Percentiles rank a stretch among this genome's conserved stretches.
These are phyloP conservation scores for Paecilomyces formosus DNA, from an alignment of 2,329 filamentous ascomycete species.

Conservation along the genomic window DNA sequence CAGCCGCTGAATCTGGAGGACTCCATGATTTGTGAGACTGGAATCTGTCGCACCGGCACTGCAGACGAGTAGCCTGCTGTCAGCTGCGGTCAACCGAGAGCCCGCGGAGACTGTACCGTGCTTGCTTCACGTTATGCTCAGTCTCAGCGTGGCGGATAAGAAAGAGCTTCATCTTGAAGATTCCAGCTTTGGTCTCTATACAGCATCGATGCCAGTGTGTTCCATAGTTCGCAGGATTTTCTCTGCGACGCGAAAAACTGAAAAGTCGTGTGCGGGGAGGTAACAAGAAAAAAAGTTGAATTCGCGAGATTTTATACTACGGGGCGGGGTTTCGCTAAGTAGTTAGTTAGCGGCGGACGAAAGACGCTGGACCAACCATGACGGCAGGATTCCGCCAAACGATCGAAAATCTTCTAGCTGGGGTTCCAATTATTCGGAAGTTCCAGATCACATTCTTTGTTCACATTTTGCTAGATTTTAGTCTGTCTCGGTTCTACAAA, in stretches of 20 bases:
- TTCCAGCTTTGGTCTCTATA: neutral
- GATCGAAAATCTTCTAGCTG: conserved; percentile 18
- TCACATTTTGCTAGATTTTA: neutral
- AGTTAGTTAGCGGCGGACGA: neutral
- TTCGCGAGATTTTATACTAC: neutral
- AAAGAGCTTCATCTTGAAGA: conserved; percentile 53
- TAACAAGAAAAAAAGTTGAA: neutral
- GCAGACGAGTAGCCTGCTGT: conserved; percentile 11
- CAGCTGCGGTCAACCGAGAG: neutral
- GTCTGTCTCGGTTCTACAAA: neutral
- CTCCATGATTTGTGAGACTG: conserved; percentile 70
- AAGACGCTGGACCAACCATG: neutral
- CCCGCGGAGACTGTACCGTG: conserved; percentile 52
- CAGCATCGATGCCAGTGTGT: neutral
- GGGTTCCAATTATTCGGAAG: neutral
- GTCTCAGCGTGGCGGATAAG: conserved; percentile 85
- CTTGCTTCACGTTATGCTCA: conserved; percentile 74
- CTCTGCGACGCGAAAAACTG: neutral
- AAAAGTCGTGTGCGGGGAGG: neutral
- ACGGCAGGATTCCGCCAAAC: neutral
- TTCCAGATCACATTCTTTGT: neutral
- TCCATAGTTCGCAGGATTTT: neutral
- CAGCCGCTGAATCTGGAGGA: conserved; percentile 67
- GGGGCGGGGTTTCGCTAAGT: neutral
- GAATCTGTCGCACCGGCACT: conserved; percentile 78